Evolutionary conservation across 2,329 filamentous ascomycete genomes (phyloP), one percentile per base, ranked within the genome.

Genomic region (Xylariaceae sp.): DNA sequence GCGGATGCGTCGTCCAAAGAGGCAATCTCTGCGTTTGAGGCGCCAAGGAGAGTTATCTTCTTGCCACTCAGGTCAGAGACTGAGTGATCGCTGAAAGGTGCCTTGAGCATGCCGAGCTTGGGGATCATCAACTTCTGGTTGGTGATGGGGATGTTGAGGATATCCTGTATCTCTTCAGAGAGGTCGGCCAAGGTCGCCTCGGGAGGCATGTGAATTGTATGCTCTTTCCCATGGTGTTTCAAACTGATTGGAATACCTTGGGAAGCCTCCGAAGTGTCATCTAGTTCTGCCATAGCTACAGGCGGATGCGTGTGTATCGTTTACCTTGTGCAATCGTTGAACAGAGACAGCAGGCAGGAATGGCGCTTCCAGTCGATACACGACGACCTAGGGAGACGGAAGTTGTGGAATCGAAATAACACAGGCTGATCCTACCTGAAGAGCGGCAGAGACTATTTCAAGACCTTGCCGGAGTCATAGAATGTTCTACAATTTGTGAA

Each of bases 101-200:
- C 67, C 50, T 81, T 84, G 19, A 85, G 71, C 2, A 87, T 67
- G 19, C 81, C 81, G 7, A 76, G 67, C 56, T 84, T 85, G 32
- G 82, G 73, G 12, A 79, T 72, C 50, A 87, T 71, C 58, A 85
- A 73, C 59, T 88, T 88, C 56, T 87, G 83, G 61, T 87, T 81
- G 9, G 69, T 60, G 28, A 65, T 45, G 0, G 83, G 82, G 40
- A 88, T 78, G 37, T 71, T 73, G 39, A 87, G 71, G 3, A 64
- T 60, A 33, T 65, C 59, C 42, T 76, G 68, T 51, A 87, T 78
- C 46, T 73, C 68, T 37, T 71, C 60, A 34, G 81, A 81, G 29
- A 88, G 75, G 53, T 85, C 81, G 41, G 64, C 53, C 34, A 79
- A 64, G 4, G 73, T 78, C 15, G 72, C 69, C 44, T 69, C 65